Base-by-base conservation (phyloP, 176 grass and related monocot genomes). In the Puya raimondii region DNA sequence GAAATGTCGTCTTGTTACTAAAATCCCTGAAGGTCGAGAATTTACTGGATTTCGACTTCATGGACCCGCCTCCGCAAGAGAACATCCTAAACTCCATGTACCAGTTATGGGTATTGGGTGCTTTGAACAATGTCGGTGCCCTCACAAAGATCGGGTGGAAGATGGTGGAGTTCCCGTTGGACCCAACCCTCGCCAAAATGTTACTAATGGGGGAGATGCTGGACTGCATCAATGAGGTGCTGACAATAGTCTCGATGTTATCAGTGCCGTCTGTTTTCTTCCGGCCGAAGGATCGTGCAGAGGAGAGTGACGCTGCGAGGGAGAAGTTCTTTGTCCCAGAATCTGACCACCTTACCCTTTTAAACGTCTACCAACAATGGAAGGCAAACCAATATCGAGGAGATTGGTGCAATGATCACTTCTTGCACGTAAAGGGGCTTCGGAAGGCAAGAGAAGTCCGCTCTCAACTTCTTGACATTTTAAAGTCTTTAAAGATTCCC, bases 31-130 rank as follows among this genome's bases (percentile, higher is more conserved):
- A 83, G 77, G 87, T 97, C 11, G 89, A 97, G 74, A 97, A 92
- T 51, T 80, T 97, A 71, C 79, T 97, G 29, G 94, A 97, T 79
- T 97, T 97, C 61, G 89, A 97, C 72, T 97, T 97, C 64, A 97
- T 97, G 94, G 94, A 97, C 84, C 92, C 92, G 53, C 88, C 92
- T 2, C 92, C 92, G 13, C 92, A 96, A 65, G 92, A 96, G 78
- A 97, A 97, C 63, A 97, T 97, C 70, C 89, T 92, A 22, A 97
- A 97, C 72, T 97, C 94, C 47, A 97, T 97, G 94, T 97, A 97
- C 69, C 94, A 97, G 77, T 86, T 93, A 15, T 97, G 94, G 94
- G 94, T 97, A 16, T 85, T 97, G 63, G 94, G 86, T 48, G 94
- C 94, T 14, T 83, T 97, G 64, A 97, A 90, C 78, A 97, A 97